phyloP scores from a whole-genome alignment of 78 protist genomes.

The Creolimax fragrantissima region DNA sequence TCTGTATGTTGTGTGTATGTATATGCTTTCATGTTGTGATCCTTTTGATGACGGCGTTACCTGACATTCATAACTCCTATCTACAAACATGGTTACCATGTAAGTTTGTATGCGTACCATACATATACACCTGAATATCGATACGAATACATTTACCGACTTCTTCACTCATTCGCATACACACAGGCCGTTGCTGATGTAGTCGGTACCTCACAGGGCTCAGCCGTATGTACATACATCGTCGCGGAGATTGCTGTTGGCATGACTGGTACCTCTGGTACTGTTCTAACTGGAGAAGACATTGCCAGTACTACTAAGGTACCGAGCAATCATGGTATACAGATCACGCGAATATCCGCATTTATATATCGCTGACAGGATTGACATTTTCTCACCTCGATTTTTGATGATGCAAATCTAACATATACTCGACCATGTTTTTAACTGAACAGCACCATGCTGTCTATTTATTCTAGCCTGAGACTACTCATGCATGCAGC shows the following conservation, averaged over 20 bases:
- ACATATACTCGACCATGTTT: not conserved
- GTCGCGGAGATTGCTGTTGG: conserved; percentile 3
- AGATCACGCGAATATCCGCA: not conserved
- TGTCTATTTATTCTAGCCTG: not conserved
- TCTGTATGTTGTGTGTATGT: too few species aligned
- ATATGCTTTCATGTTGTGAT: too few species aligned
- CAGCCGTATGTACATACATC: not conserved
- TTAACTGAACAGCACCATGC: too few species aligned
- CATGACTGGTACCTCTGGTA: not conserved
- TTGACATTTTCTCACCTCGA: too few species aligned
- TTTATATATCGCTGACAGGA: not conserved
- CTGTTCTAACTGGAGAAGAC: not conserved
- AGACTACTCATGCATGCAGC: not conserved
- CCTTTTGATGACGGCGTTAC: too few species aligned
- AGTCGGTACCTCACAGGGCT: not conserved
- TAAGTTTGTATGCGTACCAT: too few species aligned
- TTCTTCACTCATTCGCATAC: too few species aligned
- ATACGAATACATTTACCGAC: too few species aligned
- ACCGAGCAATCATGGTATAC: not conserved
- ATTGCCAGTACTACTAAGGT: not conserved
- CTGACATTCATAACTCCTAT: too few species aligned
- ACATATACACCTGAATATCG: too few species aligned
- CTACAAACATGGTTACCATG: too few species aligned
- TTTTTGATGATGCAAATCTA: not conserved
- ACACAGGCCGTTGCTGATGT: conserved; percentile 7